Evolutionary conservation across 2,329 filamentous ascomycete species (phyloP), one percentile per base, ranked within the genome.

Genomic region (Diaporthe ilicicola): DNA sequence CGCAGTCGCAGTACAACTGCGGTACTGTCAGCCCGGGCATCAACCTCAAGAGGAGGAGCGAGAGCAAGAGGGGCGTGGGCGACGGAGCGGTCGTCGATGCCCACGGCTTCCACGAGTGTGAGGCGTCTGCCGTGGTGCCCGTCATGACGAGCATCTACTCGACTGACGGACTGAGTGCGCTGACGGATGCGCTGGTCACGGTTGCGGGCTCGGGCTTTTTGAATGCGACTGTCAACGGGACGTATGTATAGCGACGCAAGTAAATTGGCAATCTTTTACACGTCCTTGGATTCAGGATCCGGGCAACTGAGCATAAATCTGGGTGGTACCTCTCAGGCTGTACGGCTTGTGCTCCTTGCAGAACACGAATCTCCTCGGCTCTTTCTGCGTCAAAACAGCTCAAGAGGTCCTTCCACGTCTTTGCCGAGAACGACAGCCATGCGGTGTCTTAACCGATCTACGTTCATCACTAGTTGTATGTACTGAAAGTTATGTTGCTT

Each of bases 1-100:
- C 79, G 1, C 77, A 82, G 69, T 77, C 79, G 19, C 81, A 82
- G 73, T 79, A 79, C 68, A 82, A 81, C 67, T 83, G 81, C 51
- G 71, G 50, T 7, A 70, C 71, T 3, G 24, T 71, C 10, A 66
- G 53, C 34, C 71, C 71, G 15, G 71, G 71, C 1, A 64, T 73
- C 48, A 70, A 73, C 29, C 64, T 73, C 27, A 51, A 2, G 54
- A 44, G 2, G 54, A 44, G 50, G 46, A 70, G 67, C 15, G 53
- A 53, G 56, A 44, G 19, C 4, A 62, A 54, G 56, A 64, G 56
- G 8, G 69, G 39, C n/a, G 13, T 67, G 5, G 50, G 37, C 10
- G 56, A 37, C 4, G 59, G 59, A 2, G 34, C 27, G 3, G 67
- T 55, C 5, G 42, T 54, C 48, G 34, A 69, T 10, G 70, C 27